Evolutionary conservation across 208 protist species (phyloP).

Genomic region (Acanthamoeba royreba): DNA sequence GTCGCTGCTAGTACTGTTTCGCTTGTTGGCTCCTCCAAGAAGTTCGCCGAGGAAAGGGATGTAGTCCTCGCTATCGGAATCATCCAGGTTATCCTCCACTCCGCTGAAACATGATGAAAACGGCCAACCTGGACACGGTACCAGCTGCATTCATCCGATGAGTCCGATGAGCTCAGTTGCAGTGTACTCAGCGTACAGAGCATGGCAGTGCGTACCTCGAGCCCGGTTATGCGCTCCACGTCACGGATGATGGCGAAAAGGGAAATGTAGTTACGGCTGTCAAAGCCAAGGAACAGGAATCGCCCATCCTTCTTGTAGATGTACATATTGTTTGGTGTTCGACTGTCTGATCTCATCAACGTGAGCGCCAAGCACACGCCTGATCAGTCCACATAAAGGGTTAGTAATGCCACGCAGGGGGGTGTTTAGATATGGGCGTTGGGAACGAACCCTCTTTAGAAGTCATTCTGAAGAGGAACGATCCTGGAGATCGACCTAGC

Average conservation of each 20-base stretch:
- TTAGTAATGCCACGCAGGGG: background rate
- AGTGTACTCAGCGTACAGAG: background rate
- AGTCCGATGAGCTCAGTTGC: background rate
- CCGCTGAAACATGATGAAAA: slow-evolving; percentile 7
- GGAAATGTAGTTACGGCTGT: background rate
- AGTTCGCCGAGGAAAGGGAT: slow-evolving; percentile 30
- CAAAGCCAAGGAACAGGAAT: slow-evolving; percentile 11
- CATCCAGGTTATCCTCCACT: slow-evolving; percentile 12
- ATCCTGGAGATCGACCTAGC: background rate
- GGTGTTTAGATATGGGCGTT: background rate
- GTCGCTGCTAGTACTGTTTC: background rate
- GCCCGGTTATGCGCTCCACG: background rate
- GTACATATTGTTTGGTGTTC: slow-evolving; percentile 2
- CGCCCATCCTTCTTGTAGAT: background rate
- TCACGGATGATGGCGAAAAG: background rate
- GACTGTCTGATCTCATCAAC: background rate
- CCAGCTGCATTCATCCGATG: background rate
- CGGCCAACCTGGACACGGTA: slow-evolving; percentile 8
- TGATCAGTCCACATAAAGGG: background rate
- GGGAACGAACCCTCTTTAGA: background rate
- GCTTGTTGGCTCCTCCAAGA: background rate
- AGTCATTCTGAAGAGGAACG: slow-evolving; percentile 14
- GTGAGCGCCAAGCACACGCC: background rate
- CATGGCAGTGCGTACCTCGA: background rate
- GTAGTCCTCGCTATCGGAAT: slow-evolving; percentile 28